Evolutionary conservation across 352 stramenopile genomes (phyloP), one percentile per base, ranked within the genome.

Genomic region (Globisporangium iwayamae): DNA sequence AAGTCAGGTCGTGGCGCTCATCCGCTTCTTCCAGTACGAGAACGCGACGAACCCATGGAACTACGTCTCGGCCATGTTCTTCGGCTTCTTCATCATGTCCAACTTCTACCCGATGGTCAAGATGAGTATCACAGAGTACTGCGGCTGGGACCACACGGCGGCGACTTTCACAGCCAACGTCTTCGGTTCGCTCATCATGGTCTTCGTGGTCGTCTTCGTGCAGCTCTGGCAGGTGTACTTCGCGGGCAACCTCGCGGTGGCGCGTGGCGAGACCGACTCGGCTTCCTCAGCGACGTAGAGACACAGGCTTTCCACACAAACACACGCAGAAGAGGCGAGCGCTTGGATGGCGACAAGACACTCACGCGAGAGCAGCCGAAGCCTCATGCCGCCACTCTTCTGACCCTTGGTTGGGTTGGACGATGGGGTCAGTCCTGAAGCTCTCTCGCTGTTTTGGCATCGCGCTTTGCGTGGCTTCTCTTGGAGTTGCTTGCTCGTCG

Each of bases 81-180:
- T 96, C 58, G 87, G 87, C 56, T 89, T 91, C 63, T 96, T 88
- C 72, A 82, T 93, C 60, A 91, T 92, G 84, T 79, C 71, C 61
- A 79, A 96, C 66, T 90, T 90, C 62, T 93, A 92, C 76, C 87
- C 87, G 56, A 96, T 96, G 87, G 87, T 96, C 62, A 93, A 93
- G 78, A 96, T 96, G 87, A 96, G 87, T 76, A 89, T 96, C 69
- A 89, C 82, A 25, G 83, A 92, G 75, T 96, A 96, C 79, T 93
- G 81, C 78, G 87, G 87, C 11, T 96, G 87, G 87, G 84, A 93
- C 67, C 87, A 96, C 81, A 96, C 83, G 30, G 65, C 75, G 14
- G 82, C 84, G 28, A 96, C 87, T 8, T 93, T 93, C 72, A 83
- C 83, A 50, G 87, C 83, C 3, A 94, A 94, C 71, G 75, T 96